Evolutionary conservation across 495 filamentous ascomycete species (phyloP).

Genomic region (Aspergillus sclerotiicarbonarius): DNA sequence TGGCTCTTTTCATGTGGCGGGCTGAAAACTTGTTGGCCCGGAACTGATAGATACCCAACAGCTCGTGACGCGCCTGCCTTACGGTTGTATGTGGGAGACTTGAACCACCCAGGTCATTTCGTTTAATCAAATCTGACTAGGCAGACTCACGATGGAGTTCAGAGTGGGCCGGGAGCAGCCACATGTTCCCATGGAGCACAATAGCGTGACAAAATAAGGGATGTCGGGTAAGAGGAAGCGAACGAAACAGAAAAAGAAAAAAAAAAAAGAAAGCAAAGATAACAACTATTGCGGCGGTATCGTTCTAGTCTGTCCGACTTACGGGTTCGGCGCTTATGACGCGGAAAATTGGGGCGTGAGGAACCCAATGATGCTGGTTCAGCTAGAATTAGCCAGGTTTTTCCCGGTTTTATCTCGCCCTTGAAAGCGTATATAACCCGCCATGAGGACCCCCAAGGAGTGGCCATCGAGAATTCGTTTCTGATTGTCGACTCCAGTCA

Average conservation of each 20-base stretch:
- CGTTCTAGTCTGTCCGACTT: background rate
- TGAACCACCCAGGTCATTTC: no score
- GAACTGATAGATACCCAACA: no score
- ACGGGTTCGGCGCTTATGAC: background rate
- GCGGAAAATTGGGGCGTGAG: background rate
- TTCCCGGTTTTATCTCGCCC: background rate
- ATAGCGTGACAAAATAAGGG: background rate
- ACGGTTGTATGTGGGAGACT: no score
- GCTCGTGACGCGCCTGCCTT: no score
- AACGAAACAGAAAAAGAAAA: background rate
- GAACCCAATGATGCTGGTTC: no score
- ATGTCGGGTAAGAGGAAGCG: background rate
- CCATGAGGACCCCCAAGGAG: background rate
- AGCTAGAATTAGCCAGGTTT: background rate
- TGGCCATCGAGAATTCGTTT: background rate
- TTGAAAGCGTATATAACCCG: background rate
- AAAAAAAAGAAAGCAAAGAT: background rate
- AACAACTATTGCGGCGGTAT: background rate
- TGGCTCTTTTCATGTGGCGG: no score
- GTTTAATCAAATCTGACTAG: background rate
- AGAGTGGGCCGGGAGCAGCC: background rate
- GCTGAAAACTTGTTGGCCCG: no score
- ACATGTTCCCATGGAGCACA: background rate
- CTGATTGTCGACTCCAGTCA: background rate
- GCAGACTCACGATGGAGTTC: background rate